A percentile compares a stretch with the other conserved stretches of the same genome.
Evolutionary conservation across 2,329 filamentous ascomycete species (phyloP).

Genomic region (Alternaria sp.): DNA sequence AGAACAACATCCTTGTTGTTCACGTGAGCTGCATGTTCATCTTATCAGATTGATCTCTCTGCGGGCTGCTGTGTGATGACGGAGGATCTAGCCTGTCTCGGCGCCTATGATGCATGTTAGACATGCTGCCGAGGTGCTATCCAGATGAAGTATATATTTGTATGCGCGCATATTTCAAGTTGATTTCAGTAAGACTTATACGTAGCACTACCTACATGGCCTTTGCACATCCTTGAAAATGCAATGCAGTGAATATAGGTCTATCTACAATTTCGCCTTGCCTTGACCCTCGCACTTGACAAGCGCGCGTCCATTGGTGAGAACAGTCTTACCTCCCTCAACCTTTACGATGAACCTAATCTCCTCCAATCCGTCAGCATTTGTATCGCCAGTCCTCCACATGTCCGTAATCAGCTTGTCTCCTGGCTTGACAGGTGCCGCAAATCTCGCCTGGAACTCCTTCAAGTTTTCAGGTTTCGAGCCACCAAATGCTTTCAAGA

Average conservation of each 20-base stretch:
- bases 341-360: constrained; percentile 81
- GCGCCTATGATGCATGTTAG: constrained; percentile 12
- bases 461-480: constrained; percentile 82
- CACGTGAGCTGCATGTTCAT: constrained; percentile 24
- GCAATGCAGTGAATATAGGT: not conserved
- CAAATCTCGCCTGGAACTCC: constrained; percentile 90
- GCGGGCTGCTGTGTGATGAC: not conserved
- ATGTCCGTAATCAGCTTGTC: constrained; percentile 83
- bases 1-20: not conserved
- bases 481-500: constrained; percentile 76
- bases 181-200: too few relatives aligned
- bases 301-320: constrained; percentile 86
- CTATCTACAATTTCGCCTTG: constrained; percentile 50
- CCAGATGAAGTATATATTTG: not conserved
- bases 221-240: not conserved
- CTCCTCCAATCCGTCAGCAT: constrained; percentile 76
- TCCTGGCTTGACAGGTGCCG: constrained; percentile 81
- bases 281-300: constrained; percentile 68
- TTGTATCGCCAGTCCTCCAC: constrained; percentile 76
- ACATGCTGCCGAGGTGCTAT: not conserved
- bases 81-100: constrained; percentile 31
- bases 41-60: constrained; percentile 34
- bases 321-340: constrained; percentile 80
- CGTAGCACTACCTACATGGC: not conserved
- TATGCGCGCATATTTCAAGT: not conserved